These are phyloP conservation scores for Candolleomyces aberdarensis DNA, from an alignment of 768 basidiomycete genomes.

Conservation along the genomic window DNA sequence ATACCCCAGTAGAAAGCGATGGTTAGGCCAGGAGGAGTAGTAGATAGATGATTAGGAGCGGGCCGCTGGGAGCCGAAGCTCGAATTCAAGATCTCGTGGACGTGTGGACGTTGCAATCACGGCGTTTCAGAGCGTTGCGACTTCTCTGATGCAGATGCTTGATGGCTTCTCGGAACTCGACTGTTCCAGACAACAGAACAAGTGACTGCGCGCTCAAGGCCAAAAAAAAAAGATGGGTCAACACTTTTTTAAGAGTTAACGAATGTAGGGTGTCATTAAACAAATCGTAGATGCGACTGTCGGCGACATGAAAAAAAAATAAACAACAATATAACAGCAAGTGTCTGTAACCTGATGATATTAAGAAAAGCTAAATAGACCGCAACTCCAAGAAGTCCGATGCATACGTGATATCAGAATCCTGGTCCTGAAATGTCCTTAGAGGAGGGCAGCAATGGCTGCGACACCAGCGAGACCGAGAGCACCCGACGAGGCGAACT, in stretches of 20 bases:
- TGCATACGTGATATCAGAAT: neutral
- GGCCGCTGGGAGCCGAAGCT: too few species aligned
- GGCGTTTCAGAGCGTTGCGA: too few species aligned
- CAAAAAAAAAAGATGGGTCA: neutral
- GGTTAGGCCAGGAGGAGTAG: too few species aligned
- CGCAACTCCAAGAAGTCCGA: neutral
- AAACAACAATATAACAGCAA: neutral
- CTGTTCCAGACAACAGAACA: too few species aligned
- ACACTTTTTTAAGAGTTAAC: neutral
- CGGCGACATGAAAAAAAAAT: neutral
- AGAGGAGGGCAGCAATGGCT: conserved; percentile 19
- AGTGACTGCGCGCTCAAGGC: too few species aligned
- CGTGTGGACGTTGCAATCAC: too few species aligned
- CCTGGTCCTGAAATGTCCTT: conserved; percentile 4
- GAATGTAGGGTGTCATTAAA: neutral
- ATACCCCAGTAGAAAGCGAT: too few species aligned
- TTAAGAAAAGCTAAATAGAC: neutral
- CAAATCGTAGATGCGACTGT: neutral
- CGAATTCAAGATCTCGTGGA: too few species aligned
- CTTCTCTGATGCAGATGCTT: too few species aligned
- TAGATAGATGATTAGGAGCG: too few species aligned
- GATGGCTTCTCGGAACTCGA: too few species aligned
- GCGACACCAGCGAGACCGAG: conserved; percentile 19
- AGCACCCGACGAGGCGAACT: conserved; percentile 13
- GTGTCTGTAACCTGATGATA: conserved; percentile 1